Evolutionary conservation across 106 monocot genomes (phyloP).

Genomic region (Acorus calamus): DNA sequence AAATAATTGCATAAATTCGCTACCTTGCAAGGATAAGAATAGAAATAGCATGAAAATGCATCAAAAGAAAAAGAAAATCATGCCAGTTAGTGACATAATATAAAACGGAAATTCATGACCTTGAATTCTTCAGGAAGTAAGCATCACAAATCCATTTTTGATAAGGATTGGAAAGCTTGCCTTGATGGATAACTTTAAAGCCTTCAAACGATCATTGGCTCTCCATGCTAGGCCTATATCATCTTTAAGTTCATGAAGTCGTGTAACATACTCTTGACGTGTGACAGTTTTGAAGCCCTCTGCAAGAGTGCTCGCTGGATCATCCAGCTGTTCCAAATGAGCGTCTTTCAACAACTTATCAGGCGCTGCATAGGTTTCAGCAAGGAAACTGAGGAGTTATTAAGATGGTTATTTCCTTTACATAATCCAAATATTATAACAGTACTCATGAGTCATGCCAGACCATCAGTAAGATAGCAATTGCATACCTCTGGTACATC

Average conservation of each 20-base stretch:
- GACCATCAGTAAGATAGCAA: not conserved
- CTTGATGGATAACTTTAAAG: conserved; percentile 32
- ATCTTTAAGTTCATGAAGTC: conserved; percentile 26
- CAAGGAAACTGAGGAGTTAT: not conserved
- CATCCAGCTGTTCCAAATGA: conserved; percentile 30
- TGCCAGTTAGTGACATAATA: too few species aligned
- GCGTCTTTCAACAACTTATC: conserved; percentile 11
- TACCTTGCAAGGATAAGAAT: too few species aligned
- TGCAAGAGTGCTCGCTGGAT: conserved; percentile 11
- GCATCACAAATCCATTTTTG: too few species aligned
- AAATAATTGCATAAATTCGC: too few species aligned
- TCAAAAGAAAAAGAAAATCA: not conserved
- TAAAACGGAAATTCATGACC: too few species aligned
- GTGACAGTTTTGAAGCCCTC: conserved; percentile 25
- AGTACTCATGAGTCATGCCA: not conserved
- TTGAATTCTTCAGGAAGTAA: too few species aligned
- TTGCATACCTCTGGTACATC: conserved; percentile 13
- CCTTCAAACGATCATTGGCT: conserved; percentile 21
- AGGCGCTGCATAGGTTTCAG: conserved; percentile 13
- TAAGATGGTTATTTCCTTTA: not conserved
- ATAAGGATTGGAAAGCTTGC: not conserved
- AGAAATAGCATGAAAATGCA: not conserved
- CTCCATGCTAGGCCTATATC: conserved; percentile 26
- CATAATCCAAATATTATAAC: not conserved
- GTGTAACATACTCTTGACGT: conserved; percentile 20